These are phyloP conservation scores for Rutidosis leptorrhynchoides DNA, from an alignment of 129 eudicot genomes.

Conservation along the genomic window DNA sequence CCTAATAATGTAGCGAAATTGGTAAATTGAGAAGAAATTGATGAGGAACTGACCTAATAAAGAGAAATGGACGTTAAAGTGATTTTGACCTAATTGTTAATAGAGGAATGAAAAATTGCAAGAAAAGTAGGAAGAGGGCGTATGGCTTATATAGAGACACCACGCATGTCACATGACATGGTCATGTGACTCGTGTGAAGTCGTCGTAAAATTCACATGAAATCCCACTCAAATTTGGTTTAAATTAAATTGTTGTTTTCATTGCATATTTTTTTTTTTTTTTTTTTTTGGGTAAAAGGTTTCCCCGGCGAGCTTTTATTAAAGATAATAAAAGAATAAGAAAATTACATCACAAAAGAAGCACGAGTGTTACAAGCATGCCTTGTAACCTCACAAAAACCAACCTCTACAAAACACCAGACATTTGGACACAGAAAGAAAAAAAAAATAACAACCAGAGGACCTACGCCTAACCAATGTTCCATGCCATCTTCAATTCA, in stretches of 20 bases:
- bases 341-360: too few relatives aligned
- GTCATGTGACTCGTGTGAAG: conserved; percentile 5
- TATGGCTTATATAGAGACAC: conserved; percentile 24
- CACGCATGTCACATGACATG: conserved; percentile 15
- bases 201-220: conserved; percentile 24
- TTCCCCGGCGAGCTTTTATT: too few relatives aligned
- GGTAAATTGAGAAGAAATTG: background rate
- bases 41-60: conserved; percentile 13
- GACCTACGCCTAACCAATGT: too few relatives aligned
- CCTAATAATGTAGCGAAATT: background rate
- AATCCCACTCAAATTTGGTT: conserved; percentile 6
- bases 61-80: conserved; percentile 3
- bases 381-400: too few relatives aligned
- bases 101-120: conserved; percentile 14
- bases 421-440: too few relatives aligned
- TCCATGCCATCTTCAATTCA: too few relatives aligned
- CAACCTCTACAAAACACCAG: too few relatives aligned
- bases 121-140: conserved; percentile 26
- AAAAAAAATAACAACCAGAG: too few relatives aligned
- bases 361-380: too few relatives aligned
- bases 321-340: too few relatives aligned
- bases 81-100: background rate
- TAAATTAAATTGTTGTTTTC: background rate
- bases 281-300: too few relatives aligned
- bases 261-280: too few relatives aligned